Evolutionary conservation across 306 rosid species (phyloP), one percentile per base, ranked within the genome.

Genomic region (Gastrolobium villosum): DNA sequence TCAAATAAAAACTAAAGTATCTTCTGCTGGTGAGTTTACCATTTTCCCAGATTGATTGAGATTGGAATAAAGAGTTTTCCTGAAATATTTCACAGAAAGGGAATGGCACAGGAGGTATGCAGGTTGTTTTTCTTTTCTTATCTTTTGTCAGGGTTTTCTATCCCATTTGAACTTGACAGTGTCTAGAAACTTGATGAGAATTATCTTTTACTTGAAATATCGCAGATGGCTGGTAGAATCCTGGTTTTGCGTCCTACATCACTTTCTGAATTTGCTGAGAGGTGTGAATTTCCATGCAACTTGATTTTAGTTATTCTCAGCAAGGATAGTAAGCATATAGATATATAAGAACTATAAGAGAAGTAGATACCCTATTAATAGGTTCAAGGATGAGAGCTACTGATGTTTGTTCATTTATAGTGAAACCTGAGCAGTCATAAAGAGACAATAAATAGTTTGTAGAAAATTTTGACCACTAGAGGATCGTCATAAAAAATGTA

Each of bases 201-300:
- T 57, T 78, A 5, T 84, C 35, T 79, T 79, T 76, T 78, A 70
- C 71, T 64, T 31, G 67, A 46, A 67, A 34, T 62, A 72, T 84
- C 7, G 5, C 89, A 92, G 99, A 89, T 94, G 97, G 94, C 97
- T 67, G 97, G 97, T 15, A 87, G 97, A 86, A 92, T 94, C 76
- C 84, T 86, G 66, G 90, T 94, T 81, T 78, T 92, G 85, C 92
- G 84, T 44, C 99, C 97, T 8, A 69, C 87, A 54, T 90, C 99
- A 70, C 90, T 94, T 76, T 83, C 89, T 69, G 97, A 94, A 77
- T 92, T 94, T 77, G 83, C 92, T 56, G 92, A 90, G 88, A 90
- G 95, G 99, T 94, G 81, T 10, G 78, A 39, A 72, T 78, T 36
- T 71, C 46, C 13, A 2, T 28, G 68, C 31, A 32, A 77, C 31